Base-by-base conservation (phyloP, 305 asterid species). In the Rubia peregrina region DNA sequence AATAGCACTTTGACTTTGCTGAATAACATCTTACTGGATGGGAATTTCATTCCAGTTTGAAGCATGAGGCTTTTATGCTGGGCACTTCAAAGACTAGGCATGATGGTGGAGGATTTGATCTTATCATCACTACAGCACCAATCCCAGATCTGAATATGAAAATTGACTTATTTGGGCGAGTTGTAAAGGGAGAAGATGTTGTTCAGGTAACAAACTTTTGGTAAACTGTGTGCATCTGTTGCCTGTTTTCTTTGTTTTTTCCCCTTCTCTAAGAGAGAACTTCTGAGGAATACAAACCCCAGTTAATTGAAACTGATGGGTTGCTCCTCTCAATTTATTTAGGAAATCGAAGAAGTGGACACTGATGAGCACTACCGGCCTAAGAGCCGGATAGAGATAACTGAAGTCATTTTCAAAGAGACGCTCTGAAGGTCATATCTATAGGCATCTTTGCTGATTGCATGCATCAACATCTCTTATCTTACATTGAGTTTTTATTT, bases 341-440 rank as follows among this genome's bases (percentile, higher is more conserved):
- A 91, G 98, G 98, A 91, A 85, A 94, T 94, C 66, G 96, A 94
- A 79, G 96, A 91, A 81, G 96, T 77, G 19, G 96, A 91, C 80
- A 91, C 98, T 0, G 98, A 94, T 57, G 92, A 91, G 71, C 98
- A 91, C 77, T 91, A 89, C 83, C 89, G 78, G 73, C 96, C 98
- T 66, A 94, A 94, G 86, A 77, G 90, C 97, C 98, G 82, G 30
- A 92, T 91, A 72, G 82, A 79, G 62, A 91, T 94, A 79, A 83
- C 65, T 12, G 89, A 87, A 63, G 85, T 88, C 70, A 83, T 80
- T 72, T 77, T 94, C 87, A 81, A 75, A 75, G 87, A 85, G 70
- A 84, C 78, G 43, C 62, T 72, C 21, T 85, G 78, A 75, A 63
- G 82, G 53, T 30, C n/a, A 41, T 22, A 41, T 66, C 66, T 24